Conservation (phyloP, 2,329 filamentous ascomycete species). For the Apiospora pterosperma region DNA sequence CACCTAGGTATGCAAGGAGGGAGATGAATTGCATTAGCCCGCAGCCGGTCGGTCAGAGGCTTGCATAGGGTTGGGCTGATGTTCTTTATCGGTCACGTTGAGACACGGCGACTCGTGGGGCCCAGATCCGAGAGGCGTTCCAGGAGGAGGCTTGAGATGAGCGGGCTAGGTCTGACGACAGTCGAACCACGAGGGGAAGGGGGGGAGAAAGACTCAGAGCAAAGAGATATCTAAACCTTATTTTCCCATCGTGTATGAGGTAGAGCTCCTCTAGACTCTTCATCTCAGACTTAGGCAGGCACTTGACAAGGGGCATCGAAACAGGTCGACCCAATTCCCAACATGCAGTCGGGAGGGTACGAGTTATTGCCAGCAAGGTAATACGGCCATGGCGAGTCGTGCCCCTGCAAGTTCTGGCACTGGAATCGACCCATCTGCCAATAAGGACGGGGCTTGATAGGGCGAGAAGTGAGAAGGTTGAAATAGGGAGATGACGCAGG, state of each 20-base stretch:
- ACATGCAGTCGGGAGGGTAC: background rate
- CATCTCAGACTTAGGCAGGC: background rate
- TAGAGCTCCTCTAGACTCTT: background rate
- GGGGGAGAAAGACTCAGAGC: background rate
- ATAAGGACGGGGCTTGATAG: background rate
- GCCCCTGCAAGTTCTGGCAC: background rate
- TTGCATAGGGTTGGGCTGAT: background rate
- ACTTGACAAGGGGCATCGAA: background rate
- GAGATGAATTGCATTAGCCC: background rate
- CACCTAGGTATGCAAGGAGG: background rate
- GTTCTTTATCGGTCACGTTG: background rate
- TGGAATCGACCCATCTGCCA: background rate
- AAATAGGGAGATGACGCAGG: constrained; percentile 1
- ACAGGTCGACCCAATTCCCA: background rate
- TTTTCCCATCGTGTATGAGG: background rate
- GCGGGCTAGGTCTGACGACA: background rate
- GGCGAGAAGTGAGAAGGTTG: background rate
- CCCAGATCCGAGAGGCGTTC: background rate
- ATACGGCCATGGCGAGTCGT: background rate
- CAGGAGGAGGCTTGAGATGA: background rate
- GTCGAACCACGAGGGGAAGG: background rate
- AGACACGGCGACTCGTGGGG: background rate
- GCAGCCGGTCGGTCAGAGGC: background rate
- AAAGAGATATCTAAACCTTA: background rate
- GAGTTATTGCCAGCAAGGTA: background rate